Evolutionary conservation across 1,284 basidiomycete genomes (phyloP), one percentile per base, ranked within the genome.

Genomic region (Trametes pubescens): DNA sequence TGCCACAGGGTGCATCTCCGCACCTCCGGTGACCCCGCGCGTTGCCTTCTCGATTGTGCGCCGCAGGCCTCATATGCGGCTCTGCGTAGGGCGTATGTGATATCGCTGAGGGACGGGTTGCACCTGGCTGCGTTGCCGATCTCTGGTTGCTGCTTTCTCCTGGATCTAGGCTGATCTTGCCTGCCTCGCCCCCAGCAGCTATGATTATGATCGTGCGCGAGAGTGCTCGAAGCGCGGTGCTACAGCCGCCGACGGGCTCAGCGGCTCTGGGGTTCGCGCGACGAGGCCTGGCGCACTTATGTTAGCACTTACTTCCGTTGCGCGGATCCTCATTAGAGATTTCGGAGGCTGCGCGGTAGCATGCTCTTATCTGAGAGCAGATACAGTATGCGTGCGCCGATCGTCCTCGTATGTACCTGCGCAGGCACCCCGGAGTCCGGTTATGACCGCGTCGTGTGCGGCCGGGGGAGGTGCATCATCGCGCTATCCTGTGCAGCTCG

Each of bases 271-370:
- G n/a, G n/a, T 0, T 21, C 10, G 51, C 51, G 11, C 7, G 24
- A 21, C 6, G n/a, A 18, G 9, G 8, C 46, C 13, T 24, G 22
- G 9, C 8, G 48, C n/a, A 26, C 16, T 16, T 11, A 21, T 49
- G 16, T 24, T 51, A 35, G 34, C 37, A 53, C 22, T 10, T 54
- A 29, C 37, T 29, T 43, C 37, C 37, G 52, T 9, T 22, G 52
- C 52, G 52, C 52, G 13, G 52, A 54, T 54, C 35, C 37, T 26
- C 52, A 34, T 52, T 37, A 22, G 51, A 38, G 35, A 38, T 24
- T 10, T 13, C 13, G 35, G 10, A 7, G 16, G 37, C 37, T 14
- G 51, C 21, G 51, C 37, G 35, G 32, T 38, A 24, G 35, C 34
- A 24, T 38, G 21, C 51, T 37, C 48, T 49, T 49, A 49, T 49